phyloP scores from a whole-genome alignment of 495 filamentous ascomycete species.

The Alectoria sarmentosa region DNA sequence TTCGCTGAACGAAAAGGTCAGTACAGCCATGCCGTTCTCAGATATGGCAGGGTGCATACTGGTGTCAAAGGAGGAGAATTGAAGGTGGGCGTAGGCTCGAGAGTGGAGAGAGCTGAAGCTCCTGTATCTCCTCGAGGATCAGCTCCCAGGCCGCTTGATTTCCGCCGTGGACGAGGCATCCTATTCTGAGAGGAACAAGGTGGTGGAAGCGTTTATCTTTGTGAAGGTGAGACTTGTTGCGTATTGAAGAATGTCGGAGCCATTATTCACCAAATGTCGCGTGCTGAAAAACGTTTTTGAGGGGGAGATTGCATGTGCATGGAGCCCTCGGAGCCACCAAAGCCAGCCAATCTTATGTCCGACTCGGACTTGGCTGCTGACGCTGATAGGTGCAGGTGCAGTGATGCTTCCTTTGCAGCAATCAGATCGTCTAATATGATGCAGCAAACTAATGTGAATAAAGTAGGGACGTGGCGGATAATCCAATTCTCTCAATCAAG shows the following conservation, averaged over 20 bases:
- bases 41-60: slow-evolving; percentile 27
- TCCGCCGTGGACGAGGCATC: slow-evolving; percentile 37
- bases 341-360: slow-evolving; percentile 2
- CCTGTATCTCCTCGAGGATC: slow-evolving; percentile 48
- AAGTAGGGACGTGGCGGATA: too few species aligned
- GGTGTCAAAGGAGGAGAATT: slow-evolving; percentile 35
- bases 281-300: not conserved
- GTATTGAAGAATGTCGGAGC: not conserved
- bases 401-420: not conserved
- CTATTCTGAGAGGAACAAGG: not conserved
- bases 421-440: not conserved
- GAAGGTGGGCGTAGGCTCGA: slow-evolving; percentile 43
- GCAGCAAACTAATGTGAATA: too few species aligned
- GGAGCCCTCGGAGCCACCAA: too few species aligned
- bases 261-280: not conserved
- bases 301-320: not conserved
- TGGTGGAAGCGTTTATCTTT: not conserved
- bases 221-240: not conserved
- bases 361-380: not conserved
- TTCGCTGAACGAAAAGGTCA: slow-evolving; percentile 16
- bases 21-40: not conserved
- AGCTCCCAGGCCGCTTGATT: slow-evolving; percentile 43
- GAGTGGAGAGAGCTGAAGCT: slow-evolving; percentile 46
- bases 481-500: too few species aligned
- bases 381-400: too few species aligned